Evolutionary conservation across 179 eudicot genomes (phyloP).

Genomic region (Drosera spatulata): DNA sequence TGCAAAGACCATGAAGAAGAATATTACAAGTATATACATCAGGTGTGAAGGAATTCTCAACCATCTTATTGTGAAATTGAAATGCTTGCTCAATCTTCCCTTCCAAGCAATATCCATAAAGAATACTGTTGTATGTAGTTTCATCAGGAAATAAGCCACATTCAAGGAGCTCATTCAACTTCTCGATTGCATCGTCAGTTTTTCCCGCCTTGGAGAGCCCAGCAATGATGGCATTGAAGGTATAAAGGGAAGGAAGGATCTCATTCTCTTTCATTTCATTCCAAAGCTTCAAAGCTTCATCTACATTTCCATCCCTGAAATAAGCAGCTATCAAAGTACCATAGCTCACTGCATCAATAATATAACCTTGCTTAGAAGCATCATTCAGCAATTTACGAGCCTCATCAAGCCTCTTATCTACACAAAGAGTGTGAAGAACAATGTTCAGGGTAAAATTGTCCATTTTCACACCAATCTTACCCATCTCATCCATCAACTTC

Average conservation of each 20-base stretch:
- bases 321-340: constrained; percentile 60
- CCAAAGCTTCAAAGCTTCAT: constrained; percentile 54
- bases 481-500: constrained; percentile 48
- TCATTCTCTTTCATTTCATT: constrained; percentile 64
- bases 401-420: constrained; percentile 42
- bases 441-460: constrained; percentile 56
- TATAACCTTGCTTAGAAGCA: constrained; percentile 45
- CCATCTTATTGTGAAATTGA: constrained; percentile 71
- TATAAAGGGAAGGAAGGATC: constrained; percentile 41
- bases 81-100: constrained; percentile 75
- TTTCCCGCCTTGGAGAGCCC: constrained; percentile 77
- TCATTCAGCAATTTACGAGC: constrained; percentile 37
- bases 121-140: constrained; percentile 65
- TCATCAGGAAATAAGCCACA: constrained; percentile 64
- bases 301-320: constrained; percentile 44
- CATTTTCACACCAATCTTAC: constrained; percentile 55
- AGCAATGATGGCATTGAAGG: constrained; percentile 60
- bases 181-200: constrained; percentile 45
- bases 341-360: constrained; percentile 66
- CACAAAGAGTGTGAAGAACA: constrained; percentile 52
- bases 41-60: constrained; percentile 61
- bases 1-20: constrained; percentile 69
- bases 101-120: constrained; percentile 76
- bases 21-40: constrained; percentile 66
- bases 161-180: constrained; percentile 64